Conservation (phyloP, 495 filamentous ascomycete species). For the Penicillium simplicissimum region DNA sequence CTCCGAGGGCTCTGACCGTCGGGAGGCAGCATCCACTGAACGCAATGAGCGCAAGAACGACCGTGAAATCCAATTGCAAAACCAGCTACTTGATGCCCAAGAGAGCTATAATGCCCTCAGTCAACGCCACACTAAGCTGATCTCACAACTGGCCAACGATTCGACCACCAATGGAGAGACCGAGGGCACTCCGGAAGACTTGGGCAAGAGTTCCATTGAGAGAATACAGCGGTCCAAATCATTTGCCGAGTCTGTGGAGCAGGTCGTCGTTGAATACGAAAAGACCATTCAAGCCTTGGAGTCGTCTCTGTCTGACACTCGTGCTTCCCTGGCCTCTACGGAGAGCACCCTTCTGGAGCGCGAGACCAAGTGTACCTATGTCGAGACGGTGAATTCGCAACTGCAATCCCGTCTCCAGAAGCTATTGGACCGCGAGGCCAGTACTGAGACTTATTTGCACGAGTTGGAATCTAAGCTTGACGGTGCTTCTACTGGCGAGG, state of each 20-base stretch:
- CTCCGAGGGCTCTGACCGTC: constrained; percentile 63
- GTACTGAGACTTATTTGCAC: constrained; percentile 86
- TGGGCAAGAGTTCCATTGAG: constrained; percentile 81
- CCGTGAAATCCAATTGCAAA: constrained; percentile 86
- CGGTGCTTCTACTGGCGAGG: constrained; percentile 86
- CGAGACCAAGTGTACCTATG: constrained; percentile 87
- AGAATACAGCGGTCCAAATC: constrained; percentile 90
- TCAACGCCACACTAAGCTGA: constrained; percentile 89
- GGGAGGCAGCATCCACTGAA: constrained; percentile 61
- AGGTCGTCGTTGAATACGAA: constrained; percentile 96
- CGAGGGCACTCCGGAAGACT: constrained; percentile 57
- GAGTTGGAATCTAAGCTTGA: constrained; percentile 88
- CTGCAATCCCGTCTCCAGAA: constrained; percentile 87
- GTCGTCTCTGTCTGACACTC: constrained; percentile 85
- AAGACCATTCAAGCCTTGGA: constrained; percentile 97
- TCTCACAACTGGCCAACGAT: constrained; percentile 88
- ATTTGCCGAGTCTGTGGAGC: constrained; percentile 92
- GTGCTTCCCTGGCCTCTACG: constrained; percentile 75
- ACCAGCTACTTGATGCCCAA: constrained; percentile 87
- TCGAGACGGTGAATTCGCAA: constrained; percentile 88
- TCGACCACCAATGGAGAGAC: constrained; percentile 55
- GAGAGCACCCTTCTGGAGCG: constrained; percentile 88
- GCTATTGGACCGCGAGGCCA: constrained; percentile 82
- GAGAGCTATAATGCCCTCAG: constrained; percentile 93
- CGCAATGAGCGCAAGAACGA: constrained; percentile 78